Percentiles rank a stretch among this genome's conserved stretches.
These are phyloP conservation scores for Chlorella sorokiniana DNA, from an alignment of 139 green algal species.

Conservation along the genomic window DNA sequence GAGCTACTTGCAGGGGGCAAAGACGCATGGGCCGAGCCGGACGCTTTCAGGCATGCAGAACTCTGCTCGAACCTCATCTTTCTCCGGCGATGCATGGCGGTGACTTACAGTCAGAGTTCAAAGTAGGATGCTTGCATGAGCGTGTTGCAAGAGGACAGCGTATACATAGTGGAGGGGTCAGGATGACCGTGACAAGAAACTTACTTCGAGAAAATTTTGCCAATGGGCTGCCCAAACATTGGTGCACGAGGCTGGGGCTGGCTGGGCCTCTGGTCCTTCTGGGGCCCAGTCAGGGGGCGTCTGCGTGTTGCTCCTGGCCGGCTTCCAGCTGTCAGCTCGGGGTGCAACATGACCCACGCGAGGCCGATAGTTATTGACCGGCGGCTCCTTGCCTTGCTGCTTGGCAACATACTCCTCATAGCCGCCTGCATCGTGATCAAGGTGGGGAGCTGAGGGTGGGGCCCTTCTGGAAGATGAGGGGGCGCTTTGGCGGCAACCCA, in stretches of 20 bases:
- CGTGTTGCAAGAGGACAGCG: too few species aligned
- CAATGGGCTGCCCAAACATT: neutral
- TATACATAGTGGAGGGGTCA: too few species aligned
- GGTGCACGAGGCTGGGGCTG: neutral
- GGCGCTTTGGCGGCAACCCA: neutral
- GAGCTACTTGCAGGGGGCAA: too few species aligned
- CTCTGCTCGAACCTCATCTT: too few species aligned
- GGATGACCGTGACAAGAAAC: too few species aligned
- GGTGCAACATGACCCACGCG: constrained; percentile 20
- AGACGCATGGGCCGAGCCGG: too few species aligned
- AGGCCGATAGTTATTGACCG: neutral
- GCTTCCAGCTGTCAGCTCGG: constrained; percentile 11
- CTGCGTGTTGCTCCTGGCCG: constrained; percentile 11
- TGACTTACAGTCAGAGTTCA: too few species aligned
- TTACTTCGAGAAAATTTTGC: neutral
- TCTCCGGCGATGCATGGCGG: too few species aligned
- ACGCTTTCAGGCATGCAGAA: too few species aligned
- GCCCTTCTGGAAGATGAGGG: neutral
- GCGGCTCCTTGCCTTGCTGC: neutral
- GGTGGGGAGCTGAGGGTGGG: neutral
- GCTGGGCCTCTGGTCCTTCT: constrained; percentile 1
- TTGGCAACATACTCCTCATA: constrained; percentile 7
- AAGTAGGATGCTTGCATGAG: too few species aligned
- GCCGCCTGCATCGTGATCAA: neutral
- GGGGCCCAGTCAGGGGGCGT: neutral